phyloP scores from a whole-genome alignment of 306 rosid genomes.

The Geum urbanum region DNA sequence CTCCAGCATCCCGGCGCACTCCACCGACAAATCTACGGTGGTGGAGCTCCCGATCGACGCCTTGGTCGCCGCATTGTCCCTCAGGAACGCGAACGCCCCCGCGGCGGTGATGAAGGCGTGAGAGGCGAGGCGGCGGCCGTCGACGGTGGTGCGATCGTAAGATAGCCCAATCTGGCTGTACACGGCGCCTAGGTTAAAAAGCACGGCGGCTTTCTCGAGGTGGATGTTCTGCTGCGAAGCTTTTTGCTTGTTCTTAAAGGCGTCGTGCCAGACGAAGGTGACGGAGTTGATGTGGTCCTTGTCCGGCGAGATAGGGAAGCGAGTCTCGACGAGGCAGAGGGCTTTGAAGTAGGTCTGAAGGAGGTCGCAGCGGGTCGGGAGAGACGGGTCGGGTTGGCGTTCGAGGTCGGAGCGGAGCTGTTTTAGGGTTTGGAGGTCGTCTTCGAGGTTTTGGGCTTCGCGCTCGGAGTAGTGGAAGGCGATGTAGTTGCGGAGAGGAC shows the following conservation, averaged over 20 bases:
- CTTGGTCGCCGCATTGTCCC: constrained; percentile 76
- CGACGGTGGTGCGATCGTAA: constrained; percentile 68
- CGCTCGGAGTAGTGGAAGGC: constrained; percentile 93
- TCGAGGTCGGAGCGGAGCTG: constrained; percentile 77
- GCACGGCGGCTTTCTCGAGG: constrained; percentile 79
- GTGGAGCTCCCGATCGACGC: constrained; percentile 72
- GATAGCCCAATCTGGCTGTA: constrained; percentile 88
- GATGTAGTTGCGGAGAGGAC: constrained; percentile 87
- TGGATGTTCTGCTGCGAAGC: constrained; percentile 96
- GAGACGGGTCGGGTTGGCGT: constrained; percentile 82
- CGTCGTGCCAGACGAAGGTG: constrained; percentile 85
- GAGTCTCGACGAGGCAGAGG: constrained; percentile 88
- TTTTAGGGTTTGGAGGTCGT: constrained; percentile 89
- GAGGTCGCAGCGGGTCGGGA: constrained; percentile 81
- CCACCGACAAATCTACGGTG: constrained; percentile 77
- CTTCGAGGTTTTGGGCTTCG: constrained; percentile 88
- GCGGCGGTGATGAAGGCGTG: constrained; percentile 84
- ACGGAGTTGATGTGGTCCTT: constrained; percentile 72
- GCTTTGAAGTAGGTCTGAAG: constrained; percentile 65
- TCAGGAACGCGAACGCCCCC: constrained; percentile 64
- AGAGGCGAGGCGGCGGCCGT: constrained; percentile 73
- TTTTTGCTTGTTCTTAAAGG: constrained; percentile 76
- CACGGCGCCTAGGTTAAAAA: constrained; percentile 86
- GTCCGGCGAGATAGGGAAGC: constrained; percentile 89
- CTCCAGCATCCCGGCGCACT: constrained; percentile 90